Percentiles rank a stretch among this genome's conserved stretches.
Evolutionary conservation across 345 rosid species (phyloP).

Genomic region (Populus ilicifolia): DNA sequence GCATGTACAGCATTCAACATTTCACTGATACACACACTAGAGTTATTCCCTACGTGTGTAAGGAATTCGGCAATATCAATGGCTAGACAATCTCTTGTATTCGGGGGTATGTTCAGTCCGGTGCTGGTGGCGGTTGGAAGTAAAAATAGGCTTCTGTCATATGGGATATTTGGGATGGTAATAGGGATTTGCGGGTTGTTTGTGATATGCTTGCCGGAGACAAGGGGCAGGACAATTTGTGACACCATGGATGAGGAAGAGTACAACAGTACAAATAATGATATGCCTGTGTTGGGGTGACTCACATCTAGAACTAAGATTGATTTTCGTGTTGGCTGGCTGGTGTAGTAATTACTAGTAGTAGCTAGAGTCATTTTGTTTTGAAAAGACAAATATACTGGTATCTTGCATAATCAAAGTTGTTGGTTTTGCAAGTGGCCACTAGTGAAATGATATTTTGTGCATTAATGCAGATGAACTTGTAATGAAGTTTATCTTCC

Average conservation of each 20-base stretch:
- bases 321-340: too few species aligned
- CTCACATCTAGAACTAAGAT: too few species aligned
- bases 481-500: too few species aligned
- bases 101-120: conserved; percentile 7
- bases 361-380: too few species aligned
- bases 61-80: conserved; percentile 12
- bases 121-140: conserved; percentile 33
- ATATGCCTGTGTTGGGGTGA: background rate
- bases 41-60: conserved; percentile 13
- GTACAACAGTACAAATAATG: conserved; percentile 15
- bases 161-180: conserved; percentile 55
- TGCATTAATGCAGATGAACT: too few species aligned
- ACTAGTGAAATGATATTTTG: too few species aligned
- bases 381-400: too few species aligned
- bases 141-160: conserved; percentile 35
- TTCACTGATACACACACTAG: conserved; percentile 29
- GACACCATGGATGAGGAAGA: conserved; percentile 73
- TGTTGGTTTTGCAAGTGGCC: too few species aligned
- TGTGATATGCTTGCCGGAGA: conserved; percentile 58
- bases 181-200: conserved; percentile 51
- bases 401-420: too few species aligned
- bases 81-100: conserved; percentile 9
- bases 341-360: too few species aligned
- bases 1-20: conserved; percentile 47
- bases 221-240: conserved; percentile 41